Base-by-base conservation (phyloP, 768 basidiomycete species). In the Trametes meyenii region DNA sequence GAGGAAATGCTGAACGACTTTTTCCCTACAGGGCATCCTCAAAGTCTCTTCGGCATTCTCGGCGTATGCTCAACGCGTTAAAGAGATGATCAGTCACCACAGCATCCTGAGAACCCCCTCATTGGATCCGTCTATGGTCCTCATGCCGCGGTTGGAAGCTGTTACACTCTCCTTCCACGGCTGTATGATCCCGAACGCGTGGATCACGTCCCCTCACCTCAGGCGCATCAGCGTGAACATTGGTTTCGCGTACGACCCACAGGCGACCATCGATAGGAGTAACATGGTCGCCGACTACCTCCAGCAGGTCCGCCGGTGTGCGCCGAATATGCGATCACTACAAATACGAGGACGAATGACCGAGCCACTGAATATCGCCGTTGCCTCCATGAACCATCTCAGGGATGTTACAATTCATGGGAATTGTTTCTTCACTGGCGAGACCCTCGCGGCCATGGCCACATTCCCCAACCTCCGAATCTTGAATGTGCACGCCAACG, bases 401-500 rank as follows among this genome's bases (percentile, higher is more conserved):
- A 64, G 50, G 23, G 42, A 45, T 7, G 66, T 72, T 24, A 56
- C 59, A 1, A 53, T 73, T 6, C 46, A 61, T 26, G 59, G 66
- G 7, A 55, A 33, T 11, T 56, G 61, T 13, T 59, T 63, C 51
- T 21, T 63, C 14, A 55, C 58, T n/a, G 26, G 38, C n/a, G 50
- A 58, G 13, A 65, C 64, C 2, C 61, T 73, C 35, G 62, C 61
- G 6, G 53, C 66, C 0, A 42, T 72, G 26, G 62, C 67, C 33
- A 29, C 55, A 1, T 61, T 72, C 26, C 64, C 65, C 3, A 7
- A 26, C 21, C 65, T 73, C 14, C 53, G 62, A 36, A 46, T 59
- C 23, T 59, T 73, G 33, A 35, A 51, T 11, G 51, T 70, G 0
- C 67, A 71, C 54, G 69, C 71, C 10, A 58, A 33, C 19, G 13